These are phyloP conservation scores for Flaveria brownii DNA, from an alignment of 129 eudicot species.

Conservation along the genomic window DNA sequence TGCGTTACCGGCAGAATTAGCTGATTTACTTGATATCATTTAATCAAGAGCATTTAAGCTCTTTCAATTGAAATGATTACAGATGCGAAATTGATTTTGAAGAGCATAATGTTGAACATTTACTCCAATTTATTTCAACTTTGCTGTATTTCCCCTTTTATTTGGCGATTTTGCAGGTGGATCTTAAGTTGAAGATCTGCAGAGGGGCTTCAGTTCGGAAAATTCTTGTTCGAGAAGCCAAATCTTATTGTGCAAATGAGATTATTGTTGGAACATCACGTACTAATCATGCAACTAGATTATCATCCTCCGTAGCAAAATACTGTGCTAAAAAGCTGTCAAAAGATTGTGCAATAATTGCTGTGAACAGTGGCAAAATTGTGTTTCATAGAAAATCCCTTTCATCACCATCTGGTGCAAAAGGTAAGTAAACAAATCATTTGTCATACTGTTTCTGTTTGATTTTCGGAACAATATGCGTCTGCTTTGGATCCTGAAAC, in stretches of 20 bases:
- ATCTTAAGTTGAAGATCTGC: conserved; percentile 80
- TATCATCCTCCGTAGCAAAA: conserved; percentile 68
- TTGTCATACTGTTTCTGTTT: neutral
- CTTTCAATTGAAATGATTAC: conserved; percentile 25
- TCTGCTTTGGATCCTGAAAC: neutral
- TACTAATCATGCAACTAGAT: conserved; percentile 45
- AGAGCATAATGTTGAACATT: neutral
- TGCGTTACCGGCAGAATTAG: neutral
- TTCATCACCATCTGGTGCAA: conserved; percentile 31
- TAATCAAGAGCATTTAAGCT: conserved; percentile 16
- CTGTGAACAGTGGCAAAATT: conserved; percentile 71
- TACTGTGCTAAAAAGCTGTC: conserved; percentile 72
- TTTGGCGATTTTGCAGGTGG: conserved; percentile 47
- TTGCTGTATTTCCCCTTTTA: neutral
- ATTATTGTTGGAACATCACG: conserved; percentile 59
- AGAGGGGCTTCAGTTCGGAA: conserved; percentile 68
- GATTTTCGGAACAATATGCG: neutral
- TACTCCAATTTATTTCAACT: neutral
- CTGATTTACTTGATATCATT: neutral
- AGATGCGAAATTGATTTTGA: neutral
- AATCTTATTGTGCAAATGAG: conserved; percentile 48
- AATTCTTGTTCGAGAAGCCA: conserved; percentile 60
- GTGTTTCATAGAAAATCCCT: conserved; percentile 61
- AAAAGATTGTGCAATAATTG: conserved; percentile 52
- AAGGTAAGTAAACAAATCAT: conserved; percentile 45